These are phyloP conservation scores for Trichosporon faecale DNA, from an alignment of 1,284 basidiomycete genomes.

Conservation along the genomic window DNA sequence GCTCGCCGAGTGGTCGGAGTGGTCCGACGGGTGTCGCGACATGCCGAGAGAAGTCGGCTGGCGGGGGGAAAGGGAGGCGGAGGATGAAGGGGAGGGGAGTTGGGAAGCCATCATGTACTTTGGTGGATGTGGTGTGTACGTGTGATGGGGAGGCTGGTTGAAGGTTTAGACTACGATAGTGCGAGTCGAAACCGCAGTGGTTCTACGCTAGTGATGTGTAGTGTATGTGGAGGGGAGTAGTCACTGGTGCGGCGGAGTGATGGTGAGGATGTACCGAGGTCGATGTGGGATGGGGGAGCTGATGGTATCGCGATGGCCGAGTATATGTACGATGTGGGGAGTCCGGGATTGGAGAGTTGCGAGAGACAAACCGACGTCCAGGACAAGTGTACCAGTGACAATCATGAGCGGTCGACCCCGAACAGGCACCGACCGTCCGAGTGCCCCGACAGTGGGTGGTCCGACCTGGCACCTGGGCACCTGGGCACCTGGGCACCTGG, in stretches of 20 bases:
- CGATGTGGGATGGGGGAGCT: neutral
- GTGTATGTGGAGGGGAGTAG: neutral
- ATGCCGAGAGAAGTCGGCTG: conserved; percentile 13
- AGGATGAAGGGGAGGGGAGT: conserved; percentile 22
- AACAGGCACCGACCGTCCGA: conserved; percentile 9
- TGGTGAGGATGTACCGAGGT: neutral
- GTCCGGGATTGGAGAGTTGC: neutral
- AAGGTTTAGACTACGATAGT: neutral
- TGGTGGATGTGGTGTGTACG: neutral
- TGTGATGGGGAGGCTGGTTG: conserved; percentile 6
- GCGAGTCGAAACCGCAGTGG: neutral
- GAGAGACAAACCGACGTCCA: conserved; percentile 7
- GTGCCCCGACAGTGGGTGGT: conserved; percentile 7
- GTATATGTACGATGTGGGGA: neutral
- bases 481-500: too few species aligned
- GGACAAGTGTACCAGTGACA: conserved; percentile 9
- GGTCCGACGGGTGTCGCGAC: conserved; percentile 17
- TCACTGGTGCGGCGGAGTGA: neutral
- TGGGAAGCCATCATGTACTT: conserved; percentile 15
- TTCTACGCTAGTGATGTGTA: neutral
- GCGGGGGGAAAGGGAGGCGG: conserved; percentile 21
- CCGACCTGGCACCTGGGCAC: neutral
- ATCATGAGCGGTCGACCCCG: conserved; percentile 9
- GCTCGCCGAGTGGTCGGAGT: conserved; percentile 16
- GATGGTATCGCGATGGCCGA: neutral